A percentile compares a stretch with the other conserved stretches of the same genome.
Evolutionary conservation across 345 rosid species (phyloP).

Genomic region (Erodium maritimum): DNA sequence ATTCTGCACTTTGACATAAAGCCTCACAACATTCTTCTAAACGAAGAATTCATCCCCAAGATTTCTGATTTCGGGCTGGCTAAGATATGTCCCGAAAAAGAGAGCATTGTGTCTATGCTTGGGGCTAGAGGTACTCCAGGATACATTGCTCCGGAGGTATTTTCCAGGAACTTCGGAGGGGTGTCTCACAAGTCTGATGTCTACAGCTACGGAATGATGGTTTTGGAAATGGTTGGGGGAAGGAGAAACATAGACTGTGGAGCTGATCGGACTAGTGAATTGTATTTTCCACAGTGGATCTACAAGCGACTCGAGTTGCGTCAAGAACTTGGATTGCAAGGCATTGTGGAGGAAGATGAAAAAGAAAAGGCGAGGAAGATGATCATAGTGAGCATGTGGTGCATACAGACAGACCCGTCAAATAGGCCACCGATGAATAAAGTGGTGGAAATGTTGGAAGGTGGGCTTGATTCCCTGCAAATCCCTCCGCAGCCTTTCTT

Average conservation of each 20-base stretch:
- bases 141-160: slow-evolving; percentile 37
- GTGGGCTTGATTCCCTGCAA: too few species aligned
- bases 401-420: slow-evolving; percentile 7
- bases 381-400: slow-evolving; percentile 8
- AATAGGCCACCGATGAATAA: slow-evolving; percentile 3
- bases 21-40: slow-evolving; percentile 8
- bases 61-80: slow-evolving; percentile 48
- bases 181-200: slow-evolving; percentile 35
- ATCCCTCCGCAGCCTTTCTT: too few species aligned
- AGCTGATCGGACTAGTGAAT: slow-evolving; percentile 13
- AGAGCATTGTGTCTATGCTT: slow-evolving; percentile 19
- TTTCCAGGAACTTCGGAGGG: slow-evolving; percentile 19
- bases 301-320: slow-evolving; percentile 17
- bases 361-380: slow-evolving; percentile 6
- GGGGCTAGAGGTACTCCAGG: slow-evolving; percentile 31
- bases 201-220: slow-evolving; percentile 41
- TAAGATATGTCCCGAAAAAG: slow-evolving; percentile 23
- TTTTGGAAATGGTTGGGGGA: slow-evolving; percentile 29
- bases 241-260: slow-evolving; percentile 8
- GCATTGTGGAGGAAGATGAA: slow-evolving; percentile 4
- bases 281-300: slow-evolving; percentile 26
- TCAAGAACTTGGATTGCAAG: not conserved
- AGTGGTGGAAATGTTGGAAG: slow-evolving; percentile 6
- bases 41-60: slow-evolving; percentile 25
- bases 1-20: slow-evolving; percentile 13